A percentile compares a stretch with the other conserved stretches of the same genome.
Conservation (phyloP, 768 basidiomycete genomes). For the Ramaria sp. region DNA sequence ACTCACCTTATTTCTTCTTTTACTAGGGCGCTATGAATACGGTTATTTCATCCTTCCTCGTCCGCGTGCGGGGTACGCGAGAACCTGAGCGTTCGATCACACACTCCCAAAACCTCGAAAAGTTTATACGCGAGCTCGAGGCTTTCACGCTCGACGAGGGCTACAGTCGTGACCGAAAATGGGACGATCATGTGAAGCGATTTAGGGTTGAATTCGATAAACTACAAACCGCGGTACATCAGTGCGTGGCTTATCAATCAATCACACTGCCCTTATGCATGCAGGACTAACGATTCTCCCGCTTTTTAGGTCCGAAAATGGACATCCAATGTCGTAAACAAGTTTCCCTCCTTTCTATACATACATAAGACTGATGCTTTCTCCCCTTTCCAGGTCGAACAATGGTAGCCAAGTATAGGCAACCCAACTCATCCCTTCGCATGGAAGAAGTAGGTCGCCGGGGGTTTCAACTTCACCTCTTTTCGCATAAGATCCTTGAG, state of each 20-base stretch:
- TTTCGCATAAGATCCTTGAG: too few species aligned
- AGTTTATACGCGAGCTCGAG: constrained; percentile 51
- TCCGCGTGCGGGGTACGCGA: constrained; percentile 53
- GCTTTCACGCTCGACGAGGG: constrained; percentile 52
- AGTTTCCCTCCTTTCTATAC: not conserved
- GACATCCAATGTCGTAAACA: not conserved
- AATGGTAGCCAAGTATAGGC: too few species aligned
- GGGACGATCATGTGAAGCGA: not conserved
- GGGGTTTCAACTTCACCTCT: too few species aligned
- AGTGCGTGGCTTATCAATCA: not conserved
- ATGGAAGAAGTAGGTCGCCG: too few species aligned
- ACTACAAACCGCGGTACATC: constrained; percentile 2
- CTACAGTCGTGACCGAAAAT: not conserved
- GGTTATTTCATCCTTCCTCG: constrained; percentile 60
- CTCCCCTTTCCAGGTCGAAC: too few species aligned
- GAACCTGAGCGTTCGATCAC: constrained; percentile 57
- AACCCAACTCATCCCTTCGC: too few species aligned
- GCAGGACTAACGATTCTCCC: not conserved
- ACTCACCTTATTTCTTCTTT: not conserved
- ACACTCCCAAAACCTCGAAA: constrained; percentile 49
- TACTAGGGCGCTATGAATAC: constrained; percentile 50
- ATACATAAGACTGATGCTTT: too few species aligned
- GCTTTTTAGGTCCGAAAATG: constrained; percentile 6
- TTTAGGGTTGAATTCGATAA: not conserved
- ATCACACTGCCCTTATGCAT: not conserved